These are phyloP conservation scores for Cerioporus squamosus DNA, from an alignment of 1,284 basidiomycete species.

Conservation along the genomic window DNA sequence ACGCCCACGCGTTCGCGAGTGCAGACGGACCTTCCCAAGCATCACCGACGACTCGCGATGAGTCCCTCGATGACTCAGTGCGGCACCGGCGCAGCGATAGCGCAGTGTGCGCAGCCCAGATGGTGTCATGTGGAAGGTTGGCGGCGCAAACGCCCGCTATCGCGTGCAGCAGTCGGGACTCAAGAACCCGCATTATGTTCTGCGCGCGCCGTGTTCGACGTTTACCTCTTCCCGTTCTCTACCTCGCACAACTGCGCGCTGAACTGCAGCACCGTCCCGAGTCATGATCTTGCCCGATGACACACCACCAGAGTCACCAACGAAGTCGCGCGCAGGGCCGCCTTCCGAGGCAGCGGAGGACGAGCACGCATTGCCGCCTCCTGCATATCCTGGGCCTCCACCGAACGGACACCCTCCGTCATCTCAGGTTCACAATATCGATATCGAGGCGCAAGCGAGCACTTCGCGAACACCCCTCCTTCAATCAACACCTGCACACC, in stretches of 20 bases:
- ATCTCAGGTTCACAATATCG: not conserved
- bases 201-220: not conserved
- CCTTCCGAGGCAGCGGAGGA: conserved; percentile 13
- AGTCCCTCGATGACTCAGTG: not conserved
- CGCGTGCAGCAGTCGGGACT: not conserved
- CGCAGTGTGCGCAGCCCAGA: conserved; percentile 12
- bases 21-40: not conserved
- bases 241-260: not conserved
- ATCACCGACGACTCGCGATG: not conserved
- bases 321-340: conserved; percentile 20
- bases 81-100: conserved; percentile 12
- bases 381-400: conserved; percentile 27
- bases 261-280: not conserved
- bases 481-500: not conserved
- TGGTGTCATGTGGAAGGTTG: conserved; percentile 7
- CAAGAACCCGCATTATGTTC: not conserved
- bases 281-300: conserved; percentile 37
- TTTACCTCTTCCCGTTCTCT: not conserved
- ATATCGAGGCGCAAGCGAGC: conserved; percentile 11
- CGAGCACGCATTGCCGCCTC: conserved; percentile 19
- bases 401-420: not conserved
- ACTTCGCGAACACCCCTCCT: conserved; percentile 1
- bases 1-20: conserved; percentile 1
- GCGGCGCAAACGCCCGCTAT: not conserved
- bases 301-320: conserved; percentile 27